Conservation (phyloP, 163 green algal species). For the Trebouxiophyceae sp. region DNA sequence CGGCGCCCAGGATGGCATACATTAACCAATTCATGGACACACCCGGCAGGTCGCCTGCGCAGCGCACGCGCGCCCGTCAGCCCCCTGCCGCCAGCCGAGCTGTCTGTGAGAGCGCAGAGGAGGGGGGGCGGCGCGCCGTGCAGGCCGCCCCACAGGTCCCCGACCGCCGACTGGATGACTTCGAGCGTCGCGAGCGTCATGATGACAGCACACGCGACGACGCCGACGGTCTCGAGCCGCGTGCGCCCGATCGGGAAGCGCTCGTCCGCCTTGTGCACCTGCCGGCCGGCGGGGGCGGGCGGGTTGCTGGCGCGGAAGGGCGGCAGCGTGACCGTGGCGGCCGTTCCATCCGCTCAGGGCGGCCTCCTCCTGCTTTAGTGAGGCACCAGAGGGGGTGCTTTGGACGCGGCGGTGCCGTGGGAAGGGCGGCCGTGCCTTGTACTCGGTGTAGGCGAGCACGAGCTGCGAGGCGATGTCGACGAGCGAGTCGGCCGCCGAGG, state of each 20-base stretch:
- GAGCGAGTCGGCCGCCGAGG: slow-evolving; percentile 48
- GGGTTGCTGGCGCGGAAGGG: no score
- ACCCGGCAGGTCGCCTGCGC: slow-evolving; percentile 35
- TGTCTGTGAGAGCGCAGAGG: not conserved
- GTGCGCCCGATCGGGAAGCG: slow-evolving; percentile 58
- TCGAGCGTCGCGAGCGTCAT: slow-evolving; percentile 28
- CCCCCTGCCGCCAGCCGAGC: not conserved
- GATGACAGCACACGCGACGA: slow-evolving; percentile 25
- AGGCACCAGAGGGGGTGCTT: no score
- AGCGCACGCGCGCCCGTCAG: not conserved
- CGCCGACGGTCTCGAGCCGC: slow-evolving; percentile 52
- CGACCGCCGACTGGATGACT: slow-evolving; percentile 29
- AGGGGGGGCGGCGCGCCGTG: slow-evolving; percentile 13
- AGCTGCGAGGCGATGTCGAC: slow-evolving; percentile 58
- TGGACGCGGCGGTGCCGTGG: no score
- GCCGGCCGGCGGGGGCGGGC: slow-evolving; percentile 11
- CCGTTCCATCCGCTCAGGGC: no score
- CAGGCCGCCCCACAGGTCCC: slow-evolving; percentile 25
- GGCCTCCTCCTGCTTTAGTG: no score
- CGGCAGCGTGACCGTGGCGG: no score
- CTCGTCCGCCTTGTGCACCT: slow-evolving; percentile 25
- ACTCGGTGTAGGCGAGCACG: slow-evolving; percentile 3
- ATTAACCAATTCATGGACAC: slow-evolving; percentile 40
- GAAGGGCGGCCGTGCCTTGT: no score
- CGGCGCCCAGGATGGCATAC: slow-evolving; percentile 52